Percentiles rank a stretch among this genome's conserved stretches.
Conservation (phyloP, 2,329 filamentous ascomycete species). For the Aschersonia sp. region DNA sequence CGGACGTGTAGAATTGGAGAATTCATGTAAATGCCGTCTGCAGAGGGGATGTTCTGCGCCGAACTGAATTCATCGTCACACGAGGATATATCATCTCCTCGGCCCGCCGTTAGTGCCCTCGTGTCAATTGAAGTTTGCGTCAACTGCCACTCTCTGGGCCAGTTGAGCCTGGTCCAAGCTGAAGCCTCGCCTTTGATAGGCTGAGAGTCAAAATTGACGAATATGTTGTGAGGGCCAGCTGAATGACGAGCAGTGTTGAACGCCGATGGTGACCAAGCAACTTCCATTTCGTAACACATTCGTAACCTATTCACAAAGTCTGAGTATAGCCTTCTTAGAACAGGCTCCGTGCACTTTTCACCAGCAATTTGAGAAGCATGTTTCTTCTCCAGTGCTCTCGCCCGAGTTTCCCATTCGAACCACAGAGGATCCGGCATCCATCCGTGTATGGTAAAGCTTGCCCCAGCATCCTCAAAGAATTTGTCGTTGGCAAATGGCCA, state of each 20-base stretch:
- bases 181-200: background rate
- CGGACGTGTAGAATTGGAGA: background rate
- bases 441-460: conserved; percentile 27
- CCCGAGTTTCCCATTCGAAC: conserved; percentile 18
- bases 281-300: conserved; percentile 31
- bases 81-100: conserved; percentile 3
- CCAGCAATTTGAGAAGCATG: conserved; percentile 5
- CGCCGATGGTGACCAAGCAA: conserved; percentile 18
- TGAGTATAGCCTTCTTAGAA: conserved; percentile 5
- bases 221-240: conserved; percentile 18
- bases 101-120: background rate
- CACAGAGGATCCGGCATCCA: conserved; percentile 26
- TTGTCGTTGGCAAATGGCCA: conserved; percentile 17
- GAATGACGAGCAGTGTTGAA: conserved; percentile 7
- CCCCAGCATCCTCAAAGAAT: conserved; percentile 20
- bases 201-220: conserved; percentile 10
- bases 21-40: background rate
- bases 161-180: conserved; percentile 3
- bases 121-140: conserved; percentile 4
- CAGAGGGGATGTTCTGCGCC: background rate
- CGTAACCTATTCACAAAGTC: conserved; percentile 16
- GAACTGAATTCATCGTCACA: conserved; percentile 6
- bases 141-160: conserved; percentile 13
- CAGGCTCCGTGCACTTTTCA: conserved; percentile 4
- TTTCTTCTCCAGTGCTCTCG: conserved; percentile 14